Percentiles rank a stretch among this genome's conserved stretches.
Evolutionary conservation across 2,329 filamentous ascomycete genomes (phyloP).

Genomic region (Pestalotiopsis sp.): DNA sequence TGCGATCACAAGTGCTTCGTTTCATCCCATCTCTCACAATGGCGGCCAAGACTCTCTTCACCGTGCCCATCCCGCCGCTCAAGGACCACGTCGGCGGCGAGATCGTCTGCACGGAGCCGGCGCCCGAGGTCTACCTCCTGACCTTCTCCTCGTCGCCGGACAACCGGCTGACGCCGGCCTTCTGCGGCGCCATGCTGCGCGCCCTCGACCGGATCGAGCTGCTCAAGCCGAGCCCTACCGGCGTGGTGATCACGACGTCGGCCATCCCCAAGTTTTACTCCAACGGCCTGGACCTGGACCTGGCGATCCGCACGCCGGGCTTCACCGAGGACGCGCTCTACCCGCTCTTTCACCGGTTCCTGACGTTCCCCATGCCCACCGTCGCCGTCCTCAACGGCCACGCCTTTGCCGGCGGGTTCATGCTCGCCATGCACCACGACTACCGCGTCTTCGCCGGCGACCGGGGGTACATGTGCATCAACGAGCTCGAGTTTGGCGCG

Average conservation of each 20-base stretch:
- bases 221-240: constrained; percentile 60
- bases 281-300: constrained; percentile 77
- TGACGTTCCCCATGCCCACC: constrained; percentile 80
- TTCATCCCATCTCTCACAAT: constrained; percentile 18
- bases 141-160: constrained; percentile 71
- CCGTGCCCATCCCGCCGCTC: constrained; percentile 53
- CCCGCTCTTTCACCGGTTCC: constrained; percentile 62
- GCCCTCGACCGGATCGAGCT: constrained; percentile 77
- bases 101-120: constrained; percentile 63
- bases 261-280: constrained; percentile 77
- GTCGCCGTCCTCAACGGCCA: constrained; percentile 79
- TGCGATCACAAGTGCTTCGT: not conserved
- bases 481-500: constrained; percentile 79
- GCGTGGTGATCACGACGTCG: constrained; percentile 76
- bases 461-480: constrained; percentile 75
- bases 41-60: constrained; percentile 50
- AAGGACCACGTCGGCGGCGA: constrained; percentile 51
- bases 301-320: constrained; percentile 58
- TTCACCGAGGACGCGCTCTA: constrained; percentile 66
- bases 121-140: constrained; percentile 66
- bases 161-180: constrained; percentile 71
- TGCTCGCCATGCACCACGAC: constrained; percentile 80
- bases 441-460: constrained; percentile 71
- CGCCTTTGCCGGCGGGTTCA: constrained; percentile 78
- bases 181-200: constrained; percentile 66